Conservation (phyloP, 495 filamentous ascomycete species). For the Penicillium arizonense region DNA sequence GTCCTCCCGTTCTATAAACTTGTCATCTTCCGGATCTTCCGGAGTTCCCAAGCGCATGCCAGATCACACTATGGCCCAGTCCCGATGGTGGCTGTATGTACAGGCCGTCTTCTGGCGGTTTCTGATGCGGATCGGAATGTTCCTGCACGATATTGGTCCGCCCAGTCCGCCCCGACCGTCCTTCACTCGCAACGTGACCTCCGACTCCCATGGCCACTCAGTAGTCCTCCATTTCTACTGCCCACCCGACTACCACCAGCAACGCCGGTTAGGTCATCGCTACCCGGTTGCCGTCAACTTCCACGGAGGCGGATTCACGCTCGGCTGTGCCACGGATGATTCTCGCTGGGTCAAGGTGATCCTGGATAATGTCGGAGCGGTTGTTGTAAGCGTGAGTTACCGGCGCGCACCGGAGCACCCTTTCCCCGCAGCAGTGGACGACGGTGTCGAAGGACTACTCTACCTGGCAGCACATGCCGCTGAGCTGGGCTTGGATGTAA, state of each 20-base stretch:
- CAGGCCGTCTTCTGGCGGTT: constrained; percentile 75
- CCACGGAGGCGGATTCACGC: constrained; percentile 75
- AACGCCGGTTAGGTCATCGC: constrained; percentile 36
- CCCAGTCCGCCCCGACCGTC: constrained; percentile 65
- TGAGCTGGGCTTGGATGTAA: constrained; percentile 55
- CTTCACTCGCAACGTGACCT: constrained; percentile 63
- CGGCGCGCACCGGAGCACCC: constrained; percentile 75
- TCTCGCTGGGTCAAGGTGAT: constrained; percentile 62
- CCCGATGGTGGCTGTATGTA: constrained; percentile 67
- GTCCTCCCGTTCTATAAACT: neutral
- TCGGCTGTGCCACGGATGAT: constrained; percentile 71
- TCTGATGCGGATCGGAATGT: constrained; percentile 78
- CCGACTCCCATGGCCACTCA: constrained; percentile 50
- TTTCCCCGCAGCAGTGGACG: constrained; percentile 75
- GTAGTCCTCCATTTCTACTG: constrained; percentile 81
- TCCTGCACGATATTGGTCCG: constrained; percentile 65
- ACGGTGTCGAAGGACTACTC: constrained; percentile 67
- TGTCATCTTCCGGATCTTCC: constrained; percentile 2
- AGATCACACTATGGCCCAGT: constrained; percentile 36
- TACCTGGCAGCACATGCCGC: constrained; percentile 60
- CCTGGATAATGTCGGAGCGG: constrained; percentile 56
- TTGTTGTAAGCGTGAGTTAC: constrained; percentile 71
- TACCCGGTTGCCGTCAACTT: constrained; percentile 70
- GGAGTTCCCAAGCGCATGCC: neutral
- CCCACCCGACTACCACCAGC: constrained; percentile 56